These are phyloP conservation scores for Tulasnella sp. DNA, from an alignment of 768 basidiomycete species.

Conservation along the genomic window DNA sequence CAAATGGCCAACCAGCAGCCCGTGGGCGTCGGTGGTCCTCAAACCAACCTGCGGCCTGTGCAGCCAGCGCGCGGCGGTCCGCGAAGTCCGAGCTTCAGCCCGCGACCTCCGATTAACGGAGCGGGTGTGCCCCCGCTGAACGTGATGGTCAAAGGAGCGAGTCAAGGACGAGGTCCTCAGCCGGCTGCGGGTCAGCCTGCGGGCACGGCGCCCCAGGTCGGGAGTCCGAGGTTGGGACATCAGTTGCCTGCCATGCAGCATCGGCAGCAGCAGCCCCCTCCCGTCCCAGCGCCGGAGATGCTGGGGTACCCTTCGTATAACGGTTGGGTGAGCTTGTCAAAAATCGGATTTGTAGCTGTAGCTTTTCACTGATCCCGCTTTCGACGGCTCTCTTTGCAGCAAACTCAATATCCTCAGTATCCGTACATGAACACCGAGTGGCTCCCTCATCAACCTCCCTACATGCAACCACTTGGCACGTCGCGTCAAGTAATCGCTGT, in stretches of 20 bases:
- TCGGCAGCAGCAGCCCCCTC: slow-evolving; percentile 5
- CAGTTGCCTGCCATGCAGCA: not conserved
- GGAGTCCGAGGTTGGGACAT: slow-evolving; percentile 12
- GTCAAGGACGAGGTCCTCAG: not conserved
- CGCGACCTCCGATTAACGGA: not conserved
- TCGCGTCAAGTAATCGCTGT: slow-evolving; percentile 47
- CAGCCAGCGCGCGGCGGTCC: not conserved
- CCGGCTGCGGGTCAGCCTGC: not conserved
- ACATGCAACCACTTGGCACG: slow-evolving; percentile 52
- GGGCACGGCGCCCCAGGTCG: not conserved
- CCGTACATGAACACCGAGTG: slow-evolving; percentile 36
- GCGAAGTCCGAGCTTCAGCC: not conserved
- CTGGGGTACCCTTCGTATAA: not conserved
- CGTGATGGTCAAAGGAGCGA: not conserved
- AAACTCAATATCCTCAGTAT: slow-evolving; percentile 45
- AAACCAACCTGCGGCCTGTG: slow-evolving; percentile 47
- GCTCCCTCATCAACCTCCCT: slow-evolving; percentile 44
- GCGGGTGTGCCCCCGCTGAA: not conserved
- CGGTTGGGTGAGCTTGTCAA: not conserved
- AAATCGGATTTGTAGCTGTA: no score
- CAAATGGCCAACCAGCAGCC: slow-evolving; percentile 41
- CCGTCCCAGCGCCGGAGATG: slow-evolving; percentile 9
- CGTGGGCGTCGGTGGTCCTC: slow-evolving; percentile 44
- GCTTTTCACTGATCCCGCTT: no score
- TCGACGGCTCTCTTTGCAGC: not conserved